These are phyloP conservation scores for Fusarium tuaranense DNA, from an alignment of 2,329 filamentous ascomycete genomes.

Conservation along the genomic window DNA sequence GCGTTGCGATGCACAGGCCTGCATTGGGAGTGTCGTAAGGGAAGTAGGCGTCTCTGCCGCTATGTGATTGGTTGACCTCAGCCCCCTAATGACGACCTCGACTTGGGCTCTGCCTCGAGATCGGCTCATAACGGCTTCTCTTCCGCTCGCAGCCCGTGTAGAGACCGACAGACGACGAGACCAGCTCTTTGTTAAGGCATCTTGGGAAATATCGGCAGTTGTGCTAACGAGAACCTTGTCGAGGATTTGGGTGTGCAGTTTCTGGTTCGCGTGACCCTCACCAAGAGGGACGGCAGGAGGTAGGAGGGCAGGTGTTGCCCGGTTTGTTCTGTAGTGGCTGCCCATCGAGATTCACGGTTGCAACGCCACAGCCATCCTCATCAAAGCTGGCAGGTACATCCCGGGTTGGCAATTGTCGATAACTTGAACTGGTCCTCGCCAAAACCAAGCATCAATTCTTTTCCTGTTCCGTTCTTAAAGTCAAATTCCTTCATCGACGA, in stretches of 20 bases:
- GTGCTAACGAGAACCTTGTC: neutral
- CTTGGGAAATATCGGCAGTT: neutral
- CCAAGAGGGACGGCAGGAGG: neutral
- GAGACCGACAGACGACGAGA: neutral
- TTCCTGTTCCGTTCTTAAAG: neutral
- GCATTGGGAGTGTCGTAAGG: slow-evolving; percentile 22
- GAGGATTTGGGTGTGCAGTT: neutral
- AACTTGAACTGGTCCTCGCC: neutral
- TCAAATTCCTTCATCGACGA: neutral
- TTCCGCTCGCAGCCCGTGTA: neutral
- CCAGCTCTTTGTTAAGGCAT: slow-evolving; percentile 1
- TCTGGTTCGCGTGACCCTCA: neutral
- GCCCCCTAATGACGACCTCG: slow-evolving; percentile 38
- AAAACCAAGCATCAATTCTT: neutral
- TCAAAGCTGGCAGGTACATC: neutral
- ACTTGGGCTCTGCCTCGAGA: slow-evolving; percentile 16
- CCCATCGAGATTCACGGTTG: slow-evolving; percentile 25
- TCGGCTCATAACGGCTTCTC: slow-evolving; percentile 26
- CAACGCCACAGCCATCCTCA: neutral
- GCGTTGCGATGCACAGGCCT: slow-evolving; percentile 28
- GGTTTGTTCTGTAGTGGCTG: slow-evolving; percentile 7
- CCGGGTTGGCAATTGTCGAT: neutral
- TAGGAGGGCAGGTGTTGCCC: neutral
- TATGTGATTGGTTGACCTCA: slow-evolving; percentile 31
- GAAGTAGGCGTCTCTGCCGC: slow-evolving; percentile 22